Evolutionary conservation across 345 rosid genomes (phyloP), one percentile per base, ranked within the genome.

Genomic region (Murraya koenigii): DNA sequence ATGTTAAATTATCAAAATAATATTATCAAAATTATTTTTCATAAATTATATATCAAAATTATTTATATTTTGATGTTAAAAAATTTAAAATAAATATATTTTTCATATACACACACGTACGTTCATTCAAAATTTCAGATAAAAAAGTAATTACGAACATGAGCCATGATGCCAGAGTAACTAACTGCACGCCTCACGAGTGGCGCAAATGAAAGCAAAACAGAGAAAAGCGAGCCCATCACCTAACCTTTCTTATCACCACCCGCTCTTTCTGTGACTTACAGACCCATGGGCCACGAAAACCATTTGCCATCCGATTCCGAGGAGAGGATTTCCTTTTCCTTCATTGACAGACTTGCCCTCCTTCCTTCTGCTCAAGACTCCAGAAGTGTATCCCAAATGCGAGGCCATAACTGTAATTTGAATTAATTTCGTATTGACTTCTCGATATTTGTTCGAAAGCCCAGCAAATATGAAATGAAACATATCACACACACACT

Each of bases 311-410:
- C 44, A 41, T 41, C 47, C 14, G 47, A 41, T 41, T 41, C 47
- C 0, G 47, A 10, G 35, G 9, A 2, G 47, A 41, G 47, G 47
- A 41, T 41, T 41, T 41, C 14, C 47, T 7, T 36, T 13, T 9
- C 56, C 4, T 9, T 1, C 56, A 52, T 64, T 82, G 20, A 72
- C 85, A 44, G 23, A 61, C n/a, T 33, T 66, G 61, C 82, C 82
- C 85, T 66, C 32, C 63, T 22, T 14, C 26, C 1, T 28, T 13
- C 8, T 0, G 1, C 41, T 3, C 0, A 10, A 6, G 5, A 32
- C 63, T 10, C 60, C 14, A 2, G 3, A 23, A 3, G 71, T 32
- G 56, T 66, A 70, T 47, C 49, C 85, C 28, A 30, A 2, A 69
- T 56, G 25, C 56, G 4, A 69, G 81, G 63, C 25, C 20, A 75